A percentile compares a stretch with the other conserved stretches of the same genome.
Conservation (phyloP, 176 grass and related monocot species). For the Rhynchospora breviuscula region DNA sequence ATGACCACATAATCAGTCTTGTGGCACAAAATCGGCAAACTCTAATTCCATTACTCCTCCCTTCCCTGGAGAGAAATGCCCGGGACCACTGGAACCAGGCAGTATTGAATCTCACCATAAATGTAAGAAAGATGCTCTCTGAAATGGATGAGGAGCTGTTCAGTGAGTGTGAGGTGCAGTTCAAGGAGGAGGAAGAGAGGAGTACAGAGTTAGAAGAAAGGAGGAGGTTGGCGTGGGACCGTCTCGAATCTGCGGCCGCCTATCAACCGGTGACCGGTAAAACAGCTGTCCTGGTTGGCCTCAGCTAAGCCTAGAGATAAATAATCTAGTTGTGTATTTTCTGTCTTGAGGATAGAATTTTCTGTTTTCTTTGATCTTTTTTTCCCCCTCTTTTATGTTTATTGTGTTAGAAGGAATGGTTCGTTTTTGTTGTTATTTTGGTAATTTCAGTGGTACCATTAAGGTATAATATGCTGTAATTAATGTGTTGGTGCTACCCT, state of each 20-base stretch:
- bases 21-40: constrained; percentile 67
- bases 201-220: constrained; percentile 34
- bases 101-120: constrained; percentile 69
- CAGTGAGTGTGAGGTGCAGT: constrained; percentile 45
- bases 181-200: constrained; percentile 67
- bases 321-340: constrained; percentile 20
- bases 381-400: constrained; percentile 7
- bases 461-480: constrained; percentile 12
- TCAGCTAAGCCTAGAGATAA: background rate
- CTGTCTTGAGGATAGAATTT: constrained; percentile 10
- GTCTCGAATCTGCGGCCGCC: constrained; percentile 55
- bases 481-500: background rate
- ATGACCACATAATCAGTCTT: constrained; percentile 68
- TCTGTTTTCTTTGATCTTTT: background rate
- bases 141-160: constrained; percentile 83
- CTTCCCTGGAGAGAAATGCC: constrained; percentile 60
- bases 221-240: constrained; percentile 58
- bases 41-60: constrained; percentile 71
- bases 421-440: constrained; percentile 17
- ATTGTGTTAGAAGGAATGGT: constrained; percentile 20
- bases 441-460: constrained; percentile 4
- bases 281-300: constrained; percentile 75
- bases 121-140: constrained; percentile 74
- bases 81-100: constrained; percentile 84
- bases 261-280: constrained; percentile 82